phyloP scores from a whole-genome alignment of 2,329 filamentous ascomycete species.

The Taxawa tesnikishii region DNA sequence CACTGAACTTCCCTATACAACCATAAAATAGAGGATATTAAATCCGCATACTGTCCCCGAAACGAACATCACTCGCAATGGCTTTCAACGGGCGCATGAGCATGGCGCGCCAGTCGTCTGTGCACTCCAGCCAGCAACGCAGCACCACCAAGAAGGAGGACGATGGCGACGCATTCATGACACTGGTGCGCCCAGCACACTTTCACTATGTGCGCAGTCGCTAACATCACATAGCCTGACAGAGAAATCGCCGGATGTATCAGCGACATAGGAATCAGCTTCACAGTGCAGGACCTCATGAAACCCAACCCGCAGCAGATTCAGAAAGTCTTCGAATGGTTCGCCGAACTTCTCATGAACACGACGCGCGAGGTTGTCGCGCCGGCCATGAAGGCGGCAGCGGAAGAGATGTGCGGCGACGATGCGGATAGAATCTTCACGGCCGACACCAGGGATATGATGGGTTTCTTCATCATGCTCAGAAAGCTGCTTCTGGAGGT shows the following conservation, averaged over 20 bases:
- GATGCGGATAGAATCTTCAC: conserved; percentile 68
- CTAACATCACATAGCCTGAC: conserved; percentile 38
- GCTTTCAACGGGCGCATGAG: conserved; percentile 40
- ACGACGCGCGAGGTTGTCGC: conserved; percentile 86
- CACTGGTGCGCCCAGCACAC: conserved; percentile 24
- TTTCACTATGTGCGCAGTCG: conserved; percentile 1
- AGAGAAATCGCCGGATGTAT: conserved; percentile 92
- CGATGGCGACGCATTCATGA: conserved; percentile 38
- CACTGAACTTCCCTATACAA: too few relatives aligned
- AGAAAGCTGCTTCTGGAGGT: conserved; percentile 59
- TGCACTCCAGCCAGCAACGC: conserved; percentile 20
- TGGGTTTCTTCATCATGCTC: conserved; percentile 88
- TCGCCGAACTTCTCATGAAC: conserved; percentile 88
- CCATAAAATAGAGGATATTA: too few relatives aligned
- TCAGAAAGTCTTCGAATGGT: conserved; percentile 97
- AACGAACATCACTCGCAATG: too few relatives aligned
- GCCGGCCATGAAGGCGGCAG: conserved; percentile 85
- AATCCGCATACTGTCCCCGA: too few relatives aligned
- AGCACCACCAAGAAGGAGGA: conserved; percentile 27
- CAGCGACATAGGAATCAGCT: conserved; percentile 87
- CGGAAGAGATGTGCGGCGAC: conserved; percentile 75
- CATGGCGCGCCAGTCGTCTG: conserved; percentile 28
- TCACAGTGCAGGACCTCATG: conserved; percentile 73
- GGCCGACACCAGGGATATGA: conserved; percentile 78
- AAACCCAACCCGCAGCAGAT: conserved; percentile 92